Conservation (phyloP, 148 eudicot genomes). For the Diospyros lotus region DNA sequence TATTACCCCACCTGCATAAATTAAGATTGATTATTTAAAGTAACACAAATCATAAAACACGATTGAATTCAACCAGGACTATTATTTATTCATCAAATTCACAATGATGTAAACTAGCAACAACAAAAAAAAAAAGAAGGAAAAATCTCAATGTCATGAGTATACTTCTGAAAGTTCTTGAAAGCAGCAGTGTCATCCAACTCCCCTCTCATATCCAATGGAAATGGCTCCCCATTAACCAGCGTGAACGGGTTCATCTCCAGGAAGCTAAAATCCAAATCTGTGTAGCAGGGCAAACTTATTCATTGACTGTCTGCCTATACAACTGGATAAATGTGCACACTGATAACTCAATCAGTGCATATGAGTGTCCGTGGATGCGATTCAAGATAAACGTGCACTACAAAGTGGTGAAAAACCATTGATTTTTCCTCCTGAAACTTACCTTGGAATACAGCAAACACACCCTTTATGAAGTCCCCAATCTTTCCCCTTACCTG, state of each 20-base stretch:
- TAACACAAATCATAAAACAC: background rate
- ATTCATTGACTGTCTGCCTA: background rate
- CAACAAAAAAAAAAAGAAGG: too few species aligned
- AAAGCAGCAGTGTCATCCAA: slow-evolving; percentile 16
- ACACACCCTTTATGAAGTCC: slow-evolving; percentile 60
- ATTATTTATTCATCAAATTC: background rate
- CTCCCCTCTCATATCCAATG: slow-evolving; percentile 18
- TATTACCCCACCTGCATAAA: slow-evolving; percentile 60
- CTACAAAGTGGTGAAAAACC: background rate
- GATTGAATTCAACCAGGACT: background rate
- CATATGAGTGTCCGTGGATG: background rate
- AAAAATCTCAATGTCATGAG: background rate
- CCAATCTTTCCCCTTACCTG: slow-evolving; percentile 66
- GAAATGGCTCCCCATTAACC: slow-evolving; percentile 13
- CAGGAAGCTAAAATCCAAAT: slow-evolving; percentile 17
- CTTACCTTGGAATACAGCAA: slow-evolving; percentile 66
- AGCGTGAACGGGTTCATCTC: slow-evolving; percentile 17
- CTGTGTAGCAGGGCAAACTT: slow-evolving; percentile 2
- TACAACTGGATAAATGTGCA: background rate
- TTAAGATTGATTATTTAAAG: background rate
- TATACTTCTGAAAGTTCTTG: slow-evolving; percentile 17
- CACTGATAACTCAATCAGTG: background rate
- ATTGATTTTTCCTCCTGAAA: background rate
- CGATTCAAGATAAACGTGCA: background rate
- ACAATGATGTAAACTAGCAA: too few species aligned